Conservation (phyloP, 768 basidiomycete species). For the Leucocoprinus birnbaumii region DNA sequence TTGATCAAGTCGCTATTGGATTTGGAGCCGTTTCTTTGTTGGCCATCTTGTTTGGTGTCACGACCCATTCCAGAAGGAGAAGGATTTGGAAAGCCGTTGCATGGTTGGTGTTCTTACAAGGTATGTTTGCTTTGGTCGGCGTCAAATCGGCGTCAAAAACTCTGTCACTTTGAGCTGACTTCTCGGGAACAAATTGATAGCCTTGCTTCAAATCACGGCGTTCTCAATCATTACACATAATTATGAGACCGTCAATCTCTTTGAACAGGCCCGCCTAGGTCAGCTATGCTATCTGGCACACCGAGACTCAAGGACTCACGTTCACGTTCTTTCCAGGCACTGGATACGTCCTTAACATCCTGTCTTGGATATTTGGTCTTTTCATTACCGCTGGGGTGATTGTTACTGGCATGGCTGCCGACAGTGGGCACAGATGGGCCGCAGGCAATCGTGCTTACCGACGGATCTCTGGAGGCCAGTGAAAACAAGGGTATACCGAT, state of each 20-base stretch:
- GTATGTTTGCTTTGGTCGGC: constrained; percentile 30
- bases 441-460: constrained; percentile 71
- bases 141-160: not conserved
- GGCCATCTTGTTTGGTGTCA: constrained; percentile 65
- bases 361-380: constrained; percentile 61
- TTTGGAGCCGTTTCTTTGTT: constrained; percentile 57
- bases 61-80: constrained; percentile 68
- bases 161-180: not conserved
- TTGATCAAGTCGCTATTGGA: constrained; percentile 60
- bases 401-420: constrained; percentile 60
- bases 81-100: constrained; percentile 78
- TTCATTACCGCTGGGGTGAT: constrained; percentile 52
- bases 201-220: constrained; percentile 55
- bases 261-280: constrained; percentile 63
- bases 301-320: not conserved
- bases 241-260: constrained; percentile 47
- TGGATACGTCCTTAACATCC: constrained; percentile 54
- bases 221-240: constrained; percentile 65
- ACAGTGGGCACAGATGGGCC: constrained; percentile 67
- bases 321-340: constrained; percentile 36
- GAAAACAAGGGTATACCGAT: not conserved
- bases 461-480: constrained; percentile 25
- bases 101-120: constrained; percentile 58
- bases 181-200: no score
- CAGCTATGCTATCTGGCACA: constrained; percentile 16